Evolutionary conservation across 257 asterid species (phyloP).

Genomic region (Solanum gandarillasii): DNA sequence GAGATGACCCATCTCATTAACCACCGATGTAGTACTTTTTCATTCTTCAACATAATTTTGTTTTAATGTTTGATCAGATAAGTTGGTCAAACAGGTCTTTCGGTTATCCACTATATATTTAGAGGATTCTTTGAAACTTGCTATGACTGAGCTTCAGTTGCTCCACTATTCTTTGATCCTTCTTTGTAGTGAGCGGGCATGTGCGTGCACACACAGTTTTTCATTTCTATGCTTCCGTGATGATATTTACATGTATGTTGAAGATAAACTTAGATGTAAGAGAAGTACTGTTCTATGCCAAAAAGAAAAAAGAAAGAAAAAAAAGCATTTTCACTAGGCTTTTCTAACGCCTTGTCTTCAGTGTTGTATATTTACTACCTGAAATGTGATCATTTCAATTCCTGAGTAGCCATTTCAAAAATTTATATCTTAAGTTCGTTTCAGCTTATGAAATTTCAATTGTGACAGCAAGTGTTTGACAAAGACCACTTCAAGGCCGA

Average conservation of each 20-base stretch:
- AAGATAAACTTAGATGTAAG: background rate
- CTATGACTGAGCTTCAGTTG: background rate
- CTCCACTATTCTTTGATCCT: background rate
- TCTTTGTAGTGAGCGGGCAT: background rate
- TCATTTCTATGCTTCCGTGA: background rate
- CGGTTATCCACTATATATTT: background rate
- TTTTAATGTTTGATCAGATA: background rate
- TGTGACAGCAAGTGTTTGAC: conserved; percentile 37
- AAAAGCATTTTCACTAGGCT: background rate
- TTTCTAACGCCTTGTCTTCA: background rate
- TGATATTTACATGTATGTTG: background rate
- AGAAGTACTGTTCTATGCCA: background rate
- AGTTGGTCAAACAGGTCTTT: background rate
- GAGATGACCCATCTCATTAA: background rate
- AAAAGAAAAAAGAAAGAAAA: background rate
- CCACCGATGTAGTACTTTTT: background rate
- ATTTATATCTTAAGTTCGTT: background rate
- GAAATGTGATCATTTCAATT: background rate
- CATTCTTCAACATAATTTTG: background rate
- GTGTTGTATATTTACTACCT: background rate
- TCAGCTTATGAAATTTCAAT: background rate
- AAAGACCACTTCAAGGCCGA: conserved; percentile 41
- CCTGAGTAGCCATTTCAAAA: background rate
- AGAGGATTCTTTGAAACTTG: background rate
- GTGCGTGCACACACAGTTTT: background rate